phyloP scores from a whole-genome alignment of 176 grass and related monocot genomes.

The Zizania latifolia region DNA sequence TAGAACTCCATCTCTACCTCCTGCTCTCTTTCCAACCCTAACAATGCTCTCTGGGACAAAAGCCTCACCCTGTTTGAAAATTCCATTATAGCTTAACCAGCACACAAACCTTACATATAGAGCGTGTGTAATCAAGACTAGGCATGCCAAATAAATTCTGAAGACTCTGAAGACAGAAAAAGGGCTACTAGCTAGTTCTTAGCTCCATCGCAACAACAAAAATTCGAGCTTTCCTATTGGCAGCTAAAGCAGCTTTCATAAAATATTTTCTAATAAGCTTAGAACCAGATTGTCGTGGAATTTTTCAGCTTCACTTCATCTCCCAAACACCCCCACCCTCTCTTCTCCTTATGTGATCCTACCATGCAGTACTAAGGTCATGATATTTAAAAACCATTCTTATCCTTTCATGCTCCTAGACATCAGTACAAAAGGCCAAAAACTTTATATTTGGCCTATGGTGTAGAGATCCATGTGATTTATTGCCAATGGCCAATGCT shows the following conservation, averaged over 20 bases:
- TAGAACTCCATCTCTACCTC: conserved; percentile 55
- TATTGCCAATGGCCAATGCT: neutral
- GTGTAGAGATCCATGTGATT: conserved; percentile 5
- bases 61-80: conserved; percentile 72
- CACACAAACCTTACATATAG: neutral
- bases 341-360: conserved; percentile 3
- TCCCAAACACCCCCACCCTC: neutral
- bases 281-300: neutral
- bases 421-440: neutral
- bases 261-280: neutral
- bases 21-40: conserved; percentile 62
- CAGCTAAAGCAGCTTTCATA: neutral
- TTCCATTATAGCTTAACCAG: neutral
- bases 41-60: conserved; percentile 87
- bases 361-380: neutral
- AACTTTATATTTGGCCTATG: neutral
- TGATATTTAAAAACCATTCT: neutral
- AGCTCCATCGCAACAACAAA: neutral
- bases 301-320: neutral
- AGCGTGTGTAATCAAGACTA: neutral
- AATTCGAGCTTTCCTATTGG: neutral
- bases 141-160: neutral
- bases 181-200: neutral
- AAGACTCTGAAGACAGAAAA: neutral
- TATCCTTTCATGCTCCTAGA: neutral